Evolutionary conservation across 2,329 filamentous ascomycete species (phyloP), one percentile per base, ranked within the genome.

Genomic region (Lachnellula hyalina): DNA sequence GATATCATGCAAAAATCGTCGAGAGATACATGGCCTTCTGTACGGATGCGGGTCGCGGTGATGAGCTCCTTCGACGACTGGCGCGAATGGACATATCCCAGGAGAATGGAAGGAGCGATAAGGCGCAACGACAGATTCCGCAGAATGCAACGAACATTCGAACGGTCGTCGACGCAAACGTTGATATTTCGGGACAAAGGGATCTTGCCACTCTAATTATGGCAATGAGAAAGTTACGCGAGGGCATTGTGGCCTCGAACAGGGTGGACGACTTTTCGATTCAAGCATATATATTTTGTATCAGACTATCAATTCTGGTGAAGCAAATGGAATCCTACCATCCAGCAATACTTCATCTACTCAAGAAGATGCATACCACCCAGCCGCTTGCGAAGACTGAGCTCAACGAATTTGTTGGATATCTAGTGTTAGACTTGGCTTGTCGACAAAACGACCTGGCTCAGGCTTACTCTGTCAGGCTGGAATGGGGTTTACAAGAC

Each of bases 11-110:
- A 68, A 89, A 86, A 68, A 95, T 96, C 65, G 84, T 92, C 55
- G 86, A 93, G 68, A 84, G 90, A 48, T 96, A 96, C 74, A 87
- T 96, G 82, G 83, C 84, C 60, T 95, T 96, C 71, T 96, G 91
- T 75, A 88, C 89, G 49, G 79, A 85, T 36, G 83, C 84, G 15
- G 82, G 85, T 53, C 82, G 87, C 66, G 79, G 85, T 51, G 84
- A 89, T 61, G 84, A 87, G 62, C 82, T 96, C 25, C 82, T 91
- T 56, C 78, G 81, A 49, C 86, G 89, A 52, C 92, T 96, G 68
- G 81, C 86, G 2, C 84, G 84, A 1, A 77, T 73, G 55, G 68
- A 67, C 4, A 57, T 67, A 21, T 63, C 63, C 17, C 52, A 61
- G 15, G 57, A 60, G 44, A 58, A 61, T 51, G 48, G 14, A 35